A percentile compares a stretch with the other conserved stretches of the same genome.
Evolutionary conservation across 2,329 filamentous ascomycete species (phyloP).

Genomic region (Sphaerulina vaccinii): DNA sequence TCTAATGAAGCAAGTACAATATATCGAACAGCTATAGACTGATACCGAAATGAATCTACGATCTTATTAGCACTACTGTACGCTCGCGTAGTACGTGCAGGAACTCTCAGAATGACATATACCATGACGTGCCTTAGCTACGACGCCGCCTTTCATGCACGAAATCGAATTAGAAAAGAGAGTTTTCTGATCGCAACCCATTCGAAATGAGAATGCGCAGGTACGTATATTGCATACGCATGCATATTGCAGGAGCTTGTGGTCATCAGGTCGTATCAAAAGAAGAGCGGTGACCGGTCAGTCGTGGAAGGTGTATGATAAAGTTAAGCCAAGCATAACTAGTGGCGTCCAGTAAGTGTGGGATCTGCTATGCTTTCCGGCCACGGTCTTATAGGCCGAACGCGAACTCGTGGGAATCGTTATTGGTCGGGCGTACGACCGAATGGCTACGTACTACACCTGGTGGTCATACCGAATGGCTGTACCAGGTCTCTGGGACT

Average conservation of each 20-base stretch:
- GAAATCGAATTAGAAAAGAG: not conserved
- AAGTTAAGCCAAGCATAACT: not conserved
- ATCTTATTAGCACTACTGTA: not conserved
- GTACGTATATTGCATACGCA: not conserved
- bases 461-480: not conserved
- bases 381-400: not conserved
- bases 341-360: too few relatives aligned
- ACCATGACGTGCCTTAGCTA: too few relatives aligned
- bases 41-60: not conserved
- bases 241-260: not conserved
- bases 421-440: too few relatives aligned
- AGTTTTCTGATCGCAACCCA: slow-evolving; percentile 1
- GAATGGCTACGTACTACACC: too few relatives aligned
- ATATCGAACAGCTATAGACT: not conserved
- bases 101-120: too few relatives aligned
- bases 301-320: not conserved
- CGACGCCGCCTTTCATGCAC: slow-evolving; percentile 3
- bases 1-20: not conserved
- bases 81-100: too few relatives aligned
- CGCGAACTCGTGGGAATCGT: not conserved
- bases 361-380: too few relatives aligned
- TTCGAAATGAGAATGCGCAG: slow-evolving; percentile 4
- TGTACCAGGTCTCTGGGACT: too few relatives aligned
- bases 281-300: not conserved
- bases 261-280: not conserved